Evolutionary conservation across 305 asterid species (phyloP).

Genomic region (Solanum chacoense): DNA sequence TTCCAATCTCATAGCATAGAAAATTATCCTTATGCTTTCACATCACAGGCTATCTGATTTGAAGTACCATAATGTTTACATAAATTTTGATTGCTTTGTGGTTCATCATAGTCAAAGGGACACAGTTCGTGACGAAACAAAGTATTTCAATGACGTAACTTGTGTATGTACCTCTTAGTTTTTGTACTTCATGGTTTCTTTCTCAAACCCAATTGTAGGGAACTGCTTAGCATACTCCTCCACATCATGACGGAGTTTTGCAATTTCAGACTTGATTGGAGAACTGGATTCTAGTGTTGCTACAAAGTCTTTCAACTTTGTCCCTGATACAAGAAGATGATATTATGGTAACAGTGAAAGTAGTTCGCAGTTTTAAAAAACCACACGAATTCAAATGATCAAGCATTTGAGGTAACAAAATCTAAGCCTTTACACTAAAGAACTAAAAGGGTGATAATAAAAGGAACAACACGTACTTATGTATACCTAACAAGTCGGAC

Average conservation of each 20-base stretch:
- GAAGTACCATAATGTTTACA: neutral
- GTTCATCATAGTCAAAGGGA: neutral
- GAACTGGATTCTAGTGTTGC: conserved; percentile 39
- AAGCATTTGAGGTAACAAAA: neutral
- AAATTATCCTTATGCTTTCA: neutral
- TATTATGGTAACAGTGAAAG: neutral
- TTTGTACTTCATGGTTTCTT: conserved; percentile 90
- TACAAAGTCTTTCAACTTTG: conserved; percentile 85
- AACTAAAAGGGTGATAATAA: neutral
- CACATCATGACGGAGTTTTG: conserved; percentile 59
- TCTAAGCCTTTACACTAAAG: neutral
- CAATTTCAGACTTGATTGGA: conserved; percentile 51
- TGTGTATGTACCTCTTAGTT: conserved; percentile 24
- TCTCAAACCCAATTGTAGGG: conserved; percentile 90
- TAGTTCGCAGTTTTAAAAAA: neutral
- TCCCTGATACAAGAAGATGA: conserved; percentile 33
- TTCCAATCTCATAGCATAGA: neutral
- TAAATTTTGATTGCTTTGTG: neutral
- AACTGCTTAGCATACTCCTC: conserved; percentile 90
- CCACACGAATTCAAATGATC: neutral
- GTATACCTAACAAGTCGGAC: neutral
- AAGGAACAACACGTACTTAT: neutral
- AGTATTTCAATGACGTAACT: conserved; percentile 3
- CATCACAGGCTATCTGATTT: neutral
- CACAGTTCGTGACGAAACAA: neutral